Base-by-base conservation (phyloP, 371 early-diverging fungal species). In the Choanephora cucurbitarum region DNA sequence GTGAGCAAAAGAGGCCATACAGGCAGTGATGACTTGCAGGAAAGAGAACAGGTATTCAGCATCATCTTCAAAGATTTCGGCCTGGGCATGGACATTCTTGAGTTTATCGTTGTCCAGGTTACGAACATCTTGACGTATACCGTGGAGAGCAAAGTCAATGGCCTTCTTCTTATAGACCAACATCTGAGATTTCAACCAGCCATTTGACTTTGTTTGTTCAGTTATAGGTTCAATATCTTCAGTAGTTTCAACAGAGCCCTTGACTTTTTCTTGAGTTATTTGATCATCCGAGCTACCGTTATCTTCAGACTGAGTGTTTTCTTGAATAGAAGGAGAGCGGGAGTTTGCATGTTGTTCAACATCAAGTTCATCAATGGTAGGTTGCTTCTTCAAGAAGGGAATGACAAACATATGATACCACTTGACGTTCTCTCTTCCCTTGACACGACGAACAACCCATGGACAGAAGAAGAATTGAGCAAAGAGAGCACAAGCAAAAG, bases 1-100 rank as follows among this genome's bases (percentile, higher is more conserved):
- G 74, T 94, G 95, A 45, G 91, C 85, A 72, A 94, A 93, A 44
- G 93, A 93, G 17, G 92, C 86, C 50, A 91, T 84, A 57, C 85
- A 79, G n/a, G 94, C 89, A 9, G 94, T 92, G 47, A 91, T 66
- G 58, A 94, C 81, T 71, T 94, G 95, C 33, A 94, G 78, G 69
- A 90, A 87, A 8, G 89, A 86, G 80, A 89, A 94, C 54, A 94
- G 80, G 50, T 84, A 80, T 68, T 94, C 95, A 31, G 91, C 90
- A 53, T 90, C 80, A 60, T 77, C 75, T 61, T 93, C 93, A 55
- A 86, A 93, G 40, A 80, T 73, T 34, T 79, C 72, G n/a, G 91
- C 83, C 24, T 67, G 67, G 37, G 81, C 81, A 59, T 89, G 89
- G 28, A 91, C 67, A 31, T 67, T 43, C 22, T 73, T 62, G 23